Base-by-base conservation (phyloP, 768 basidiomycete species). In the Boletus huronensis region DNA sequence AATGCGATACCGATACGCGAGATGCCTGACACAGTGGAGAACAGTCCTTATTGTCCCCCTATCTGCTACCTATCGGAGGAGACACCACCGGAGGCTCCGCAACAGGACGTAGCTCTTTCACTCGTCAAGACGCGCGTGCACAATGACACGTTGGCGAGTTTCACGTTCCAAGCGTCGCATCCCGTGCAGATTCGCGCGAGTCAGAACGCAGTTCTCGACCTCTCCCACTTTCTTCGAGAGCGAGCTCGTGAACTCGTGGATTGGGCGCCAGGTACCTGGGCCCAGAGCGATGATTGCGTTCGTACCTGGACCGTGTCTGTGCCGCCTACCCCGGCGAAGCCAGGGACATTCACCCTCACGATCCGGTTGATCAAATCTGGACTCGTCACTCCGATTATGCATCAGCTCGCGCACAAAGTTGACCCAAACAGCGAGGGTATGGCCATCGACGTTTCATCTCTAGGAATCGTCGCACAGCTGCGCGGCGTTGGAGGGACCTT, bases 281-380 rank as follows among this genome's bases (percentile, higher is more conserved):
- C 74, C 11, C 69, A 81, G 17, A 83, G 83, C 60, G 83, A 85
- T 62, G 82, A 86, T 58, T 77, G 81, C 47, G 77, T 86, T 14
- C 79, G 83, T 11, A 85, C 83, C 5, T 86, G 83, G 83, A 84
- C 83, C 0, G 73, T 85, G 17, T 83, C 84, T 2, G 45, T 64
- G 11, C 59, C 42, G 29, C 64, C 65, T 17, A 58, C 65, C 2
- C 35, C 49, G 8, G 28, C 47, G 23, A 52, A 57, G 1, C 59
- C 59, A 2, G 3, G 42, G 2, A 54, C 26, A 0, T 78, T 79
- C 64, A 66, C 75, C 16, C 58, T 84, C 10, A 86, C 85, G 17
- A 79, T 86, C 72, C 75, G 82, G 31, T 70, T 77, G 58, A 82
- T 82, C 62, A 70, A 70, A 0, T 77, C 76, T 1, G 85, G 84